Conservation (phyloP, 441 rosid species). For the Iberis amara region DNA sequence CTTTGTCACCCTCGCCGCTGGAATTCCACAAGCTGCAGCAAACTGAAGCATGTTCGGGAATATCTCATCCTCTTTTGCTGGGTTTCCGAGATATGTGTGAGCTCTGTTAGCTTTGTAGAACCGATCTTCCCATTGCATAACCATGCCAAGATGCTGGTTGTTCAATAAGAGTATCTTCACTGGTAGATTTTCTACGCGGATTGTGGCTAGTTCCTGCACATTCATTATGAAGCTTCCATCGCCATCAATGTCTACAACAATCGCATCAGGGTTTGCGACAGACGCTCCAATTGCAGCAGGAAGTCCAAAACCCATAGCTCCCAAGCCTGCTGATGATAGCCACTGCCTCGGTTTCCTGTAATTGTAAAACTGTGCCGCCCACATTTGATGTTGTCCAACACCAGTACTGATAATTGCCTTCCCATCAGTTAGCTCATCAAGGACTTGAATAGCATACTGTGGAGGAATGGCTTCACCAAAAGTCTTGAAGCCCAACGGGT, state of each 20-base stretch:
- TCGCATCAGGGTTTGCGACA: slow-evolving; percentile 72
- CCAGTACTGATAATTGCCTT: slow-evolving; percentile 91
- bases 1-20: slow-evolving; percentile 72
- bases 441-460: slow-evolving; percentile 77
- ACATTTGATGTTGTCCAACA: slow-evolving; percentile 97
- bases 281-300: slow-evolving; percentile 97
- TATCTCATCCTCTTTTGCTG: slow-evolving; percentile 59
- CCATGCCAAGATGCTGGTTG: slow-evolving; percentile 98
- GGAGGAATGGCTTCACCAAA: slow-evolving; percentile 89
- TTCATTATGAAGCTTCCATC: slow-evolving; percentile 97
- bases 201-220: slow-evolving; percentile 84
- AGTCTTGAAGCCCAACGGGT: slow-evolving; percentile 67
- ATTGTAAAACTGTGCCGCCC: slow-evolving; percentile 98
- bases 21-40: slow-evolving; percentile 81
- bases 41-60: slow-evolving; percentile 78
- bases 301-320: slow-evolving; percentile 97
- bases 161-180: slow-evolving; percentile 70
- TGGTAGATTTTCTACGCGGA: slow-evolving; percentile 78
- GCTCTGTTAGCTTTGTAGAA: slow-evolving; percentile 92
- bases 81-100: slow-evolving; percentile 79
- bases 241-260: slow-evolving; percentile 87
- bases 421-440: slow-evolving; percentile 76
- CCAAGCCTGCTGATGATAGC: slow-evolving; percentile 85
- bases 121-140: slow-evolving; percentile 91
- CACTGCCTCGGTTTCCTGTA: slow-evolving; percentile 83